Evolutionary conservation across 495 filamentous ascomycete species (phyloP).

Genomic region (Pyrenopolyporus hunteri): DNA sequence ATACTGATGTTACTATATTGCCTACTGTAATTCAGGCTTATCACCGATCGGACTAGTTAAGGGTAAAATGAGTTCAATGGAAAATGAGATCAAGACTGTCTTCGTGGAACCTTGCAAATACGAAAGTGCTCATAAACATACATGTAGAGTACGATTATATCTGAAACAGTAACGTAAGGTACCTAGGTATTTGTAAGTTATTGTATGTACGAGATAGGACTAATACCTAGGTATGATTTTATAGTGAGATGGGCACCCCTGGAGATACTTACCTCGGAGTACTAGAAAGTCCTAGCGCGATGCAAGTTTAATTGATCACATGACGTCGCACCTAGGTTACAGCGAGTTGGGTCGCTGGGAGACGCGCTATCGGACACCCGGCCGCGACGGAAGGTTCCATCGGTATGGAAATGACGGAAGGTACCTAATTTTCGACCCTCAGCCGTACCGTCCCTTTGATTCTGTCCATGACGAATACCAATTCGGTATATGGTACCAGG

Average conservation of each 20-base stretch:
- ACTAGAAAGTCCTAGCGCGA: background rate
- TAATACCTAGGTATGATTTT: background rate
- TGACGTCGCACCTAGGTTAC: slow-evolving; percentile 31
- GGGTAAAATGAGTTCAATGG: background rate
- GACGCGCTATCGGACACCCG: slow-evolving; percentile 19
- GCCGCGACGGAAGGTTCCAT: slow-evolving; percentile 27
- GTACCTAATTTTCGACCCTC: slow-evolving; percentile 4
- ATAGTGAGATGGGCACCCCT: background rate
- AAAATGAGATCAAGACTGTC: background rate
- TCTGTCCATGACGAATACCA: background rate
- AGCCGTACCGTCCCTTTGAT: background rate
- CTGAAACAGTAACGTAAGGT: no score
- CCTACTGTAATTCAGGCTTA: background rate
- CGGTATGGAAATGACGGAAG: slow-evolving; percentile 28
- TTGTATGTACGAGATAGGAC: no score
- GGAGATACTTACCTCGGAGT: background rate
- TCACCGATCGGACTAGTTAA: background rate
- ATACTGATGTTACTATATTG: background rate
- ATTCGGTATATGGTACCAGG: background rate
- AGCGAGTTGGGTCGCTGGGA: slow-evolving; percentile 5
- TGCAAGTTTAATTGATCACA: slow-evolving; percentile 37
- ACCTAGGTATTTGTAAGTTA: no score
- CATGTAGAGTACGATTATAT: background rate
- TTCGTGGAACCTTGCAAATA: no score
- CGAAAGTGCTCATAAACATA: no score